Percentiles rank a stretch among this genome's conserved stretches.
These are phyloP conservation scores for Cenchrus americanus DNA, from an alignment of 176 grass and related monocot species.

Conservation along the genomic window DNA sequence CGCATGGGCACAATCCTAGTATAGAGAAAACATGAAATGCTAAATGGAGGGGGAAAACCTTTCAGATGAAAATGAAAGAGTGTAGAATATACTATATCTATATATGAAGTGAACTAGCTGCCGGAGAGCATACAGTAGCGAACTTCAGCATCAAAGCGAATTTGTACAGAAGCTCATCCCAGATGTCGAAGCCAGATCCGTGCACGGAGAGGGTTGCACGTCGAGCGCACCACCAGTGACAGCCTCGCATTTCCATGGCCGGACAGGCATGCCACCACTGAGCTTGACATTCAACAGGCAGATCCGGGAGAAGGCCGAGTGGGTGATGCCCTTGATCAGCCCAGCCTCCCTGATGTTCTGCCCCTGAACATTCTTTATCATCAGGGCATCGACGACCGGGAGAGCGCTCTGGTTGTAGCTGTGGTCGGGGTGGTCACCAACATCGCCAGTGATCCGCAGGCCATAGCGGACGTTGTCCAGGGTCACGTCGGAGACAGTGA, in stretches of 20 bases:
- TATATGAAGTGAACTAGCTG: neutral
- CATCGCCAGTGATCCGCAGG: conserved; percentile 69
- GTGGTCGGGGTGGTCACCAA: conserved; percentile 77
- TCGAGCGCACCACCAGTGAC: conserved; percentile 69
- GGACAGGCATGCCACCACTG: neutral
- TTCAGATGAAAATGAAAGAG: too few relatives aligned
- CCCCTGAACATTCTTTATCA: conserved; percentile 79
- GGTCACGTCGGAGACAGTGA: conserved; percentile 75
- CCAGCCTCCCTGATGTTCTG: conserved; percentile 76
- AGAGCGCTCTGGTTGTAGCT: conserved; percentile 66
- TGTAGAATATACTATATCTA: too few relatives aligned
- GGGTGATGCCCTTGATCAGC: conserved; percentile 71
- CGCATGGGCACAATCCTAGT: too few relatives aligned
- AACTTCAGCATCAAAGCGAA: conserved; percentile 54
- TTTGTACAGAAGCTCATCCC: conserved; percentile 67
- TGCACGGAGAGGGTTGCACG: conserved; percentile 73
- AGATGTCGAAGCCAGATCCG: conserved; percentile 62
- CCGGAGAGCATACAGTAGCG: neutral
- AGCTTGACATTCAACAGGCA: conserved; percentile 79
- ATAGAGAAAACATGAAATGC: too few relatives aligned
- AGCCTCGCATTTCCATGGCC: conserved; percentile 71
- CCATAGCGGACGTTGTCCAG: conserved; percentile 65
- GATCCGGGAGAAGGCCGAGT: conserved; percentile 71
- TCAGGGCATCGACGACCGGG: conserved; percentile 60
- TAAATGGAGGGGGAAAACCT: too few relatives aligned